Base-by-base conservation (phyloP, 2,329 filamentous ascomycete species). In the Apiospora aurea region DNA sequence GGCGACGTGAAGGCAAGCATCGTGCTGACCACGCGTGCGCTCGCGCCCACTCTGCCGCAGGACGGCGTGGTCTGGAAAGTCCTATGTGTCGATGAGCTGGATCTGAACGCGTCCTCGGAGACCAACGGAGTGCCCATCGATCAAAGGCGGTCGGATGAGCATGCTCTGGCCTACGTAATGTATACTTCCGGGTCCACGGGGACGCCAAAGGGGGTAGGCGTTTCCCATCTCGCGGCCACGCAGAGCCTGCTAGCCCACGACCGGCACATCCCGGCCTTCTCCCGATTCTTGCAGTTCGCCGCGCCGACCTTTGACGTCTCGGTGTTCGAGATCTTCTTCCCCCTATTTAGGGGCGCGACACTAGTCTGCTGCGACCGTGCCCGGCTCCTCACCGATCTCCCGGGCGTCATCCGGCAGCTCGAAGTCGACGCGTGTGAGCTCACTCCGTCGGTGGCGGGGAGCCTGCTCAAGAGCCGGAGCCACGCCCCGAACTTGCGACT, bases 281-380 rank as follows among this genome's bases (percentile, higher is more conserved):
- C 85, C 21, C 89, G 94, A 66, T 97, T 98, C 80, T 87, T 98
- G 0, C 95, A 98, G 80, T 97, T 97, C 80, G 95, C 95, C 5
- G 92, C 94, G 3, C 94, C 95, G 0, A 97, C 95, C 0, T 98
- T 98, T 79, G 95, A 98, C 81, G 95, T 98, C 10, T 97, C 94
- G 0, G 92, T 97, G 7, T 98, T 98, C 79, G 95, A 98, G 79
- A 95, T 97, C 8, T 97, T 97, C 85, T 97, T 97, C 75, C 93
- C 95, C 0, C 84, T 95, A 21, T 92, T 91, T 74, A 87, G 94
- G 72, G 93, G 93, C 2, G 85, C 85, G 29, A 97, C 94, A 0
- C 83, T 98, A 2, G 89, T 96, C 67, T 89, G 90, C 71, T 94
- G 92, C 75, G 87, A 90, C 71, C 89, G 95, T 41, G 85, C 86